A percentile compares a stretch with the other conserved stretches of the same genome.
These are phyloP conservation scores for Emmonsiellopsis sp. DNA, from an alignment of 2,329 filamentous ascomycete genomes.

Conservation along the genomic window DNA sequence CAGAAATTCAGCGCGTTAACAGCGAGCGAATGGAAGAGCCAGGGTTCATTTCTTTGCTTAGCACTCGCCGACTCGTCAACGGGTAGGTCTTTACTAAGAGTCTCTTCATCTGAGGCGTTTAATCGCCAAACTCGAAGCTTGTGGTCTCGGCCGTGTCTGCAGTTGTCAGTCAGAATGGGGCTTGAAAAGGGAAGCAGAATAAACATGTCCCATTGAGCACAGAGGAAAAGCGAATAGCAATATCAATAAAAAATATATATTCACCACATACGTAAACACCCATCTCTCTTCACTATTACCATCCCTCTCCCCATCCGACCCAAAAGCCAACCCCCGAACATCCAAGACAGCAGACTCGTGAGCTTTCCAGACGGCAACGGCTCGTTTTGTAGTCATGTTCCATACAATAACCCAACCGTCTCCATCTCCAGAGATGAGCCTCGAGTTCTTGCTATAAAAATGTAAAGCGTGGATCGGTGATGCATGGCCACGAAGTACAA, in stretches of 20 bases:
- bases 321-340: conserved; percentile 56
- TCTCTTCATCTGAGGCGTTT: conserved; percentile 47
- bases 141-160: conserved; percentile 82
- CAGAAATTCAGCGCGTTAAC: conserved; percentile 97
- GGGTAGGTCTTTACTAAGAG: conserved; percentile 59
- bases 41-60: conserved; percentile 53
- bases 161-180: neutral
- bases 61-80: conserved; percentile 48
- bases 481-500: conserved; percentile 78
- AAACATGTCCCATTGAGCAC: neutral
- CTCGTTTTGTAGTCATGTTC: conserved; percentile 72
- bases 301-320: conserved; percentile 1
- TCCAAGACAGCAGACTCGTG: conserved; percentile 72
- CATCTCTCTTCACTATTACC: conserved; percentile 39
- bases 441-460: conserved; percentile 64
- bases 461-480: conserved; percentile 67
- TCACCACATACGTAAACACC: conserved; percentile 66
- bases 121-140: conserved; percentile 80
- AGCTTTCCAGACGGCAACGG: conserved; percentile 76
- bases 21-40: conserved; percentile 72
- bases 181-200: neutral
- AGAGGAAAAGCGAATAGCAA: conserved; percentile 9
- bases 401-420: conserved; percentile 84
- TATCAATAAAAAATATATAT: neutral
- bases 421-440: conserved; percentile 77